phyloP scores from a whole-genome alignment of 73 alveolate species.

The Uronychia binucleata region DNA sequence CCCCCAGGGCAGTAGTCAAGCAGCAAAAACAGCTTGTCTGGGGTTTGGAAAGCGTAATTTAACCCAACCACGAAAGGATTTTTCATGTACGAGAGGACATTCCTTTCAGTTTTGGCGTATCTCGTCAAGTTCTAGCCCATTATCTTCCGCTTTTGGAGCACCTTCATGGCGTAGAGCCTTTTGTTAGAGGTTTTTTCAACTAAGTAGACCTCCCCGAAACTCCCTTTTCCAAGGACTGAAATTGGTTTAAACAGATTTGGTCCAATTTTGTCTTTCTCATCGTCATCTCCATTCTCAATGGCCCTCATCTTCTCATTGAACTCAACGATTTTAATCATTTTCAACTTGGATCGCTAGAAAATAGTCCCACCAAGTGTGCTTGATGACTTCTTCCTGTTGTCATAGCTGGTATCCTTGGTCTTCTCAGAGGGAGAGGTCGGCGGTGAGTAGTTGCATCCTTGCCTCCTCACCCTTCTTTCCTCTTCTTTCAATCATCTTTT shows the following conservation, averaged over 20 bases:
- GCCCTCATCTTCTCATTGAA: conserved; percentile 1
- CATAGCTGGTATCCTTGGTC: neutral
- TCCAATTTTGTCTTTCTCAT: conserved; percentile 14
- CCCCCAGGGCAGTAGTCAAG: conserved; percentile 90
- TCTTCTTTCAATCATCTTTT: neutral
- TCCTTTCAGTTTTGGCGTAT: conserved; percentile 96
- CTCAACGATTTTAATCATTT: conserved; percentile 2
- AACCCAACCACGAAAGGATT: conserved; percentile 91
- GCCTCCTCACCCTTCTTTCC: neutral
- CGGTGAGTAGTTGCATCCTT: neutral
- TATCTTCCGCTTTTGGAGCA: conserved; percentile 72
- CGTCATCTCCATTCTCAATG: neutral
- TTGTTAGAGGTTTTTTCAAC: conserved; percentile 70
- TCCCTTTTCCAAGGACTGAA: conserved; percentile 76
- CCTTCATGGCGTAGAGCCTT: conserved; percentile 84
- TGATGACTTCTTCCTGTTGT: neutral
- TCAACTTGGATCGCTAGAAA: neutral
- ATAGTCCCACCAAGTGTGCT: too few species aligned
- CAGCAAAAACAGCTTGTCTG: conserved; percentile 81
- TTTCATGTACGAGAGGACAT: conserved; percentile 85
- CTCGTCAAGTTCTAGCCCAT: conserved; percentile 83
- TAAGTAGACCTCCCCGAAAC: conserved; percentile 86
- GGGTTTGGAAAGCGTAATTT: conserved; percentile 86
- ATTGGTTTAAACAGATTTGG: conserved; percentile 62
- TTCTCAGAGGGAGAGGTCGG: neutral